Conservation (phyloP, 225 moss, liverwort and hornwort genomes). For the Polytrichum commune region DNA sequence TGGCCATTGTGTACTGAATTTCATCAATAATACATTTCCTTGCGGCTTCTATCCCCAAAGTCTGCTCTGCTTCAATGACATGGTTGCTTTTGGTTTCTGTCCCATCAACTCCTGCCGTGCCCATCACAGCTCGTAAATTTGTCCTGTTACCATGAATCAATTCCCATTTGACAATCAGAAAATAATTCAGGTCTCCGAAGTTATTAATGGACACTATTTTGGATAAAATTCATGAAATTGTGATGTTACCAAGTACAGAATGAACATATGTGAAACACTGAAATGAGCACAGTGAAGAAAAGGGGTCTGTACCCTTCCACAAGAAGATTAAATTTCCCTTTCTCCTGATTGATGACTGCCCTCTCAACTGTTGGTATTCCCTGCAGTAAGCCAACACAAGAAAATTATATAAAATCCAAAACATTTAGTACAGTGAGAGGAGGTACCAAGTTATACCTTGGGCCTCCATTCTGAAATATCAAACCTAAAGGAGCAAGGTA, state of each 20-base stretch:
- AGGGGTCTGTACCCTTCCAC: slow-evolving; percentile 71
- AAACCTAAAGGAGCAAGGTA: no score
- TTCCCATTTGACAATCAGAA: neutral
- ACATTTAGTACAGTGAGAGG: no score
- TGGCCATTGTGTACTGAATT: slow-evolving; percentile 96
- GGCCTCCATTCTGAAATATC: no score
- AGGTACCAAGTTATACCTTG: no score
- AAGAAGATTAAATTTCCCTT: slow-evolving; percentile 83
- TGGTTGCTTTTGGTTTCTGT: slow-evolving; percentile 82
- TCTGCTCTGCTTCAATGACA: slow-evolving; percentile 96
- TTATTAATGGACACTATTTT: no score
- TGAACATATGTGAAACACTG: no score
- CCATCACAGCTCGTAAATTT: slow-evolving; percentile 93
- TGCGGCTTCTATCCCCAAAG: slow-evolving; percentile 96
- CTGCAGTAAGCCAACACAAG: slow-evolving; percentile 26
- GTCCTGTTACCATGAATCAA: slow-evolving; percentile 47
- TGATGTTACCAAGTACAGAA: no score
- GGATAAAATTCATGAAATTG: no score
- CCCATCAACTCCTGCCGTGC: slow-evolving; percentile 90
- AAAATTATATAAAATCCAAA: no score
- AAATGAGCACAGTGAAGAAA: no score
- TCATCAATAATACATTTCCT: slow-evolving; percentile 91
- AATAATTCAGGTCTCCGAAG: no score
- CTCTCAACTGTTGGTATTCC: slow-evolving; percentile 96
- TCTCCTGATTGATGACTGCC: slow-evolving; percentile 89